Base-by-base conservation (phyloP, 2,329 filamentous ascomycete genomes). In the Fusarium hostae region DNA sequence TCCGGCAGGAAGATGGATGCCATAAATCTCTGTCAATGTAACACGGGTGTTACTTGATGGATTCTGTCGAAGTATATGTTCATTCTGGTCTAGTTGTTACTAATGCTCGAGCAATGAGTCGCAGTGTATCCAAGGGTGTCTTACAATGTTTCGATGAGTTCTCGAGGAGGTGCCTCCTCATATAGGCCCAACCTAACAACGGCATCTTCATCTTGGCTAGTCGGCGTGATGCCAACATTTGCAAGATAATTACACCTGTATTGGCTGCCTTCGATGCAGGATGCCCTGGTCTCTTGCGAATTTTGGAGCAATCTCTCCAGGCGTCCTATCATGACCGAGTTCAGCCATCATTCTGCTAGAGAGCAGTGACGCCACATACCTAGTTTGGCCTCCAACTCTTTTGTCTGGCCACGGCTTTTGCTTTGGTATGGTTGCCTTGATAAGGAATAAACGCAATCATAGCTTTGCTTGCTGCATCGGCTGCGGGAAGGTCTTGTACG, bases 1-100 rank as follows among this genome's bases (percentile, higher is more conserved):
- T 45, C 62, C 1, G 40, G 54, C 18, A 32, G 24, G 26, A 41
- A 52, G 15, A 61, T 24, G 6, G 54, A 52, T 22, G 45, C n/a
- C 28, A 61, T n/a, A 10, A 66, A 66, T 11, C 63, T 63, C 6
- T 66, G 63, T 9, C 40, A 47, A 26, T 66, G 63, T 24, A 66
- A 20, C 24, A 66, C 45, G 6, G 63, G 63, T 15, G 45, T 37
- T 13, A 57, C 40, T 20, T 66, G 45, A 15, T 66, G 30, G 5
- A 66, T n/a, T 12, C 30, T 35, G 8, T 37, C 9, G 18, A 66
- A 66, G 40, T 66, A 66, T 20, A 61, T 61, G 16, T 24, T 11
- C 24, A 47, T 47, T 10, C 62, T 66, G 32, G 15, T 39, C 9
- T 22, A 26, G 20, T 39, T 52, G 18, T 52, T n/a, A 52, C 13